Evolutionary conservation across 371 early-diverging fungal genomes (phyloP).

Genomic region (Mortierella sp.): DNA sequence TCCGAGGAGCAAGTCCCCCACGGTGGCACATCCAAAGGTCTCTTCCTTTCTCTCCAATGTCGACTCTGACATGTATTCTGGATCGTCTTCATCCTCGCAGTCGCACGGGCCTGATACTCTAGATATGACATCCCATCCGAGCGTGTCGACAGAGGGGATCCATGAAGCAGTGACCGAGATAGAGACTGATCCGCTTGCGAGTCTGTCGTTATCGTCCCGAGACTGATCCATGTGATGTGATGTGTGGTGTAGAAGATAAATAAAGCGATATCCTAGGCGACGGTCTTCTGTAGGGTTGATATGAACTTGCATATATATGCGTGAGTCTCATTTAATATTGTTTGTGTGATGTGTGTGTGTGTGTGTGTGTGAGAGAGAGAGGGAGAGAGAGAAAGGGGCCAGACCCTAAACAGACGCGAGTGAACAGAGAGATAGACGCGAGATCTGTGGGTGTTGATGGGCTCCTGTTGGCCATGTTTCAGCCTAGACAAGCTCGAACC

Average conservation of each 20-base stretch:
- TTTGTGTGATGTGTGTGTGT: not conserved
- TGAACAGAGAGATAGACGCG: too few relatives aligned
- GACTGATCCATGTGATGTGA: not conserved
- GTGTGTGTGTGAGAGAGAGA: not conserved
- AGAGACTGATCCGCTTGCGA: constrained; percentile 20
- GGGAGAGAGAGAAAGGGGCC: not conserved
- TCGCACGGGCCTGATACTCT: not conserved
- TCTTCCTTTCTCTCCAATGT: not conserved
- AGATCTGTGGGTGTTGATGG: not conserved
- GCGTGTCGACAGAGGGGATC: not conserved
- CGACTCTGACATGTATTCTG: not conserved
- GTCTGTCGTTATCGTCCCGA: constrained; percentile 13
- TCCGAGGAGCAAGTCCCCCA: constrained; percentile 4
- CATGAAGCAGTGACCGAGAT: not conserved
- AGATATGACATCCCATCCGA: not conserved
- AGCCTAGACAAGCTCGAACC: not conserved
- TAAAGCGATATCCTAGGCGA: not conserved
- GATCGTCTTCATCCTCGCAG: constrained; percentile 5
- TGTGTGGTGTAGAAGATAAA: too few relatives aligned
- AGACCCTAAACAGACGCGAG: too few relatives aligned
- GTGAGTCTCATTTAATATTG: too few relatives aligned
- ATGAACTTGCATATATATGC: too few relatives aligned
- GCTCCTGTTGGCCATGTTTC: constrained; percentile 3
- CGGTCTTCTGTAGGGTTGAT: too few relatives aligned
- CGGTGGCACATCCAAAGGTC: not conserved